Conservation (phyloP, 257 asterid species). For the Henckelia pumila region DNA sequence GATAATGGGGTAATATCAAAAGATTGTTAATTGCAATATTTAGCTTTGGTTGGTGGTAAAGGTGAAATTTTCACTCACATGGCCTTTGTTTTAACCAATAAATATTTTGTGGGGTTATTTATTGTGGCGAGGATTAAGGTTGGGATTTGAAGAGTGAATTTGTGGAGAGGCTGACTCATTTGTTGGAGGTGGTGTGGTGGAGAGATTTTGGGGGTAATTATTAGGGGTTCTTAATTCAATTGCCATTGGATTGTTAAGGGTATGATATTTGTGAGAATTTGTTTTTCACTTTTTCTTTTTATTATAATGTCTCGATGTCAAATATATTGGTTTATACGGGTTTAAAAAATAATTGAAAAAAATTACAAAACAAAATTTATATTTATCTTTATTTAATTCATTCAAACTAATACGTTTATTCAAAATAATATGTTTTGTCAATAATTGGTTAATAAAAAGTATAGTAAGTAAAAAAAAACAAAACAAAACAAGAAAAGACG, state of each 20-base stretch:
- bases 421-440: too few species aligned
- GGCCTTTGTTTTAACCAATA: constrained; percentile 24
- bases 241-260: constrained; percentile 32
- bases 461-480: too few species aligned
- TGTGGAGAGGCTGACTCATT: constrained; percentile 19
- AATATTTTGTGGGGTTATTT: constrained; percentile 23
- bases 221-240: constrained; percentile 23
- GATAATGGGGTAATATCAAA: constrained; percentile 13
- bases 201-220: constrained; percentile 23
- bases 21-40: background rate
- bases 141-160: constrained; percentile 20
- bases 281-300: constrained; percentile 10
- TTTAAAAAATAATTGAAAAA: too few species aligned
- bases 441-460: too few species aligned
- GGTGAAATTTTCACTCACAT: constrained; percentile 31
- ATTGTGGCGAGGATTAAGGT: constrained; percentile 7
- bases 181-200: constrained; percentile 24
- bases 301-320: too few species aligned
- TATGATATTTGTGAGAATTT: constrained; percentile 42
- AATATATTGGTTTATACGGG: too few species aligned
- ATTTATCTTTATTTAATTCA: too few species aligned
- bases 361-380: too few species aligned
- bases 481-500: too few species aligned
- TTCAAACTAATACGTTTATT: too few species aligned
- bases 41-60: constrained; percentile 35